Evolutionary conservation across 2,329 filamentous ascomycete genomes (phyloP).

Genomic region (Bipolaris zeicola): DNA sequence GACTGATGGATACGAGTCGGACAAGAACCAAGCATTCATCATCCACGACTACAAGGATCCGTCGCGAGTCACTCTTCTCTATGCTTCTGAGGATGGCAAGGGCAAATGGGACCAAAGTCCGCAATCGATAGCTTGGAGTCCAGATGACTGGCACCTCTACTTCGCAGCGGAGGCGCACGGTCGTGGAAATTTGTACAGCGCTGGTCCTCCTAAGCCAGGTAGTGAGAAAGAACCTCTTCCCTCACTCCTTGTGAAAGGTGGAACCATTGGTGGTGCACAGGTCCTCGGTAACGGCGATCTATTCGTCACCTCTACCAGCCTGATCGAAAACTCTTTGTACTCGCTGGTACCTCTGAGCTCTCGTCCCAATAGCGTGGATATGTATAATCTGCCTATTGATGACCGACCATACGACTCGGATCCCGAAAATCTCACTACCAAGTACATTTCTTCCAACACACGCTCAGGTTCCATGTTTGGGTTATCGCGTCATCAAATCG

Average conservation of each 20-base stretch:
- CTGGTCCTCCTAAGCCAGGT: conserved; percentile 18
- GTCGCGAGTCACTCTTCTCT: conserved; percentile 63
- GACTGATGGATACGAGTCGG: conserved; percentile 77
- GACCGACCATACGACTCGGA: conserved; percentile 28
- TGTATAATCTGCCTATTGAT: conserved; percentile 28
- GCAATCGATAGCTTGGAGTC: conserved; percentile 56
- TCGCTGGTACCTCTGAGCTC: conserved; percentile 56
- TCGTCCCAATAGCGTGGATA: conserved; percentile 16
- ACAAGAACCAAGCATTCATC: conserved; percentile 72
- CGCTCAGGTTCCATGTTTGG: conserved; percentile 70
- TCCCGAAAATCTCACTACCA: conserved; percentile 34
- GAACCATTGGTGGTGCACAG: conserved; percentile 52
- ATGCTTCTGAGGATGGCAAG: conserved; percentile 64
- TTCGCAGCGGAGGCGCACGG: conserved; percentile 76
- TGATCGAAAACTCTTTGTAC: conserved; percentile 75
- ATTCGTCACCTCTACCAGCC: conserved; percentile 70
- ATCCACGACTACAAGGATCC: conserved; percentile 65
- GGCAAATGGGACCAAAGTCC: conserved; percentile 65
- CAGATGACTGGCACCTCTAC: conserved; percentile 65
- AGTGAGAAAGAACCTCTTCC: conserved; percentile 25
- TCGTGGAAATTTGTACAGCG: conserved; percentile 63
- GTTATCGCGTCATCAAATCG: conserved; percentile 66
- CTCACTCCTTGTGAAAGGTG: conserved; percentile 41
- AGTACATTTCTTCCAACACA: conserved; percentile 65
- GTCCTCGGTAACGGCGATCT: conserved; percentile 59